Percentiles rank a stretch among this genome's conserved stretches.
phyloP scores from a whole-genome alignment of 2,329 filamentous ascomycete genomes.

The Penicillium digitatum region DNA sequence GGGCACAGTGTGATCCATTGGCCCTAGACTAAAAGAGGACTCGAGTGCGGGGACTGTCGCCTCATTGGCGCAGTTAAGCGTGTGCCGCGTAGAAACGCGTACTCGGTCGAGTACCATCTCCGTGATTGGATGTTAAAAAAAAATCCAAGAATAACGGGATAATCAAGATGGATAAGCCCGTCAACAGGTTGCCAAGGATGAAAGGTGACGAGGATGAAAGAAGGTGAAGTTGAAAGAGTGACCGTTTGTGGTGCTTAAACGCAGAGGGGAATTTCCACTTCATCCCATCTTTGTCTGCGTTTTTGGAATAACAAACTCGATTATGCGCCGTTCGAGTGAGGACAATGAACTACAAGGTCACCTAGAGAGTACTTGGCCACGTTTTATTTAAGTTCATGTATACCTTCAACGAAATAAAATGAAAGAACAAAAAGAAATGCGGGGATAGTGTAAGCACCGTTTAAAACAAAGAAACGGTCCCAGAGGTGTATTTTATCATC shows the following conservation, averaged over 20 bases:
- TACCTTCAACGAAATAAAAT: not conserved
- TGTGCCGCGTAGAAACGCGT: slow-evolving; percentile 1
- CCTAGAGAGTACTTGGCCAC: not conserved
- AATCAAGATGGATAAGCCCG: not conserved
- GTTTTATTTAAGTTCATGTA: not conserved
- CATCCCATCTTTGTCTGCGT: not conserved
- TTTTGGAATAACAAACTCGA: not conserved
- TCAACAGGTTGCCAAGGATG: too few species aligned
- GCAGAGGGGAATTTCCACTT: not conserved
- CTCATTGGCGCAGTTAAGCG: slow-evolving; percentile 3
- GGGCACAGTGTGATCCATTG: not conserved
- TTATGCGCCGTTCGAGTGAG: not conserved
- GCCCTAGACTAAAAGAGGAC: not conserved
- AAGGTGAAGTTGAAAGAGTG: not conserved
- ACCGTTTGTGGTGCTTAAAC: not conserved
- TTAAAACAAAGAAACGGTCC: not conserved
- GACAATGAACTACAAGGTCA: not conserved
- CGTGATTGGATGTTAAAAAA: not conserved
- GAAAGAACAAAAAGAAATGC: not conserved
- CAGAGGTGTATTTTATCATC: not conserved
- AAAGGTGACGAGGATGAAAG: not conserved
- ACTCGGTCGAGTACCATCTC: not conserved
- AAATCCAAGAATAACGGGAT: not conserved
- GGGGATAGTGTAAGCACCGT: not conserved
- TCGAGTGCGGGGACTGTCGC: not conserved